phyloP scores from a whole-genome alignment of 345 rosid genomes.

The Salix arbutifolia region DNA sequence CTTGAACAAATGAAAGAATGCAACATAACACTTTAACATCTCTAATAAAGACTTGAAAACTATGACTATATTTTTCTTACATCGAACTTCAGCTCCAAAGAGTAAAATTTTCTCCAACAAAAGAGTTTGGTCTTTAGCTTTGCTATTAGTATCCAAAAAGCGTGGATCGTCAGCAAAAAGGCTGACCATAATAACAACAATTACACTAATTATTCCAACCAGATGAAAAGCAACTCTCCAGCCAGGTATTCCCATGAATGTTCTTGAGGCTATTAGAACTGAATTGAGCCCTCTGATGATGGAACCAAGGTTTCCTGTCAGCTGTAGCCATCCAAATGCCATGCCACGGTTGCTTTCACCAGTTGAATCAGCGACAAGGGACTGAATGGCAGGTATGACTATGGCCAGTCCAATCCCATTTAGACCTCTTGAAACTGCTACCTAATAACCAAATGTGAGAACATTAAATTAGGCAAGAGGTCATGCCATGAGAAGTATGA shows the following conservation, averaged over 20 bases:
- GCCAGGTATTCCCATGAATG: constrained; percentile 63
- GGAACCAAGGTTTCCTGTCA: constrained; percentile 56
- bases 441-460: constrained; percentile 37
- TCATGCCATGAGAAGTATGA: not conserved
- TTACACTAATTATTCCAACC: constrained; percentile 49
- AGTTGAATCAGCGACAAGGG: constrained; percentile 73
- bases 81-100: too few species aligned
- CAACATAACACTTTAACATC: too few species aligned
- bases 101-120: too few species aligned
- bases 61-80: too few species aligned
- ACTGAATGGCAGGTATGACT: constrained; percentile 81
- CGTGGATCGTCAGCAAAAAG: constrained; percentile 66
- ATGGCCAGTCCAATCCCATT: constrained; percentile 86
- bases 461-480: not conserved
- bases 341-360: constrained; percentile 67
- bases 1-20: too few species aligned
- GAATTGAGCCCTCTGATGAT: constrained; percentile 55
- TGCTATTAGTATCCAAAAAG: constrained; percentile 15
- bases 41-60: too few species aligned
- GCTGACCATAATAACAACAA: constrained; percentile 53
- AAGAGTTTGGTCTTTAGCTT: constrained; percentile 13
- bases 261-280: constrained; percentile 54
- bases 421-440: constrained; percentile 76
- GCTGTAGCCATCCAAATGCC: constrained; percentile 78
- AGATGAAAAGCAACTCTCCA: constrained; percentile 77